Percentiles rank a stretch among this genome's conserved stretches.
Evolutionary conservation across 2,329 filamentous ascomycete genomes (phyloP).

Genomic region (Zalaria obscura): DNA sequence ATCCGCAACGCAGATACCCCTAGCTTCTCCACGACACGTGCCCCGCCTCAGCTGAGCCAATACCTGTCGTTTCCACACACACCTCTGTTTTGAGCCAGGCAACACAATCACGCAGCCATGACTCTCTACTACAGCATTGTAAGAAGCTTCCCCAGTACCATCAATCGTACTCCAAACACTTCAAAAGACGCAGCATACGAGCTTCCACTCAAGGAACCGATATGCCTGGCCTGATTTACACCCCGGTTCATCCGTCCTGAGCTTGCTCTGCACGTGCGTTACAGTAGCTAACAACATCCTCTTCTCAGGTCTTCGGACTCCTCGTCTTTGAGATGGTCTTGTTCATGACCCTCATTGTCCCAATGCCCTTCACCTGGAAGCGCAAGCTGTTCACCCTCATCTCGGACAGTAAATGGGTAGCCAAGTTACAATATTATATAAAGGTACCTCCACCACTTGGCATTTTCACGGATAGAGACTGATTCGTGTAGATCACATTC

Average conservation of each 20-base stretch:
- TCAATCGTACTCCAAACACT: neutral
- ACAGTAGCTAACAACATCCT: slow-evolving; percentile 7
- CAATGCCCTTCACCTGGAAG: slow-evolving; percentile 75
- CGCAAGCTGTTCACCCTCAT: slow-evolving; percentile 92
- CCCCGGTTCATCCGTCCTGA: slow-evolving; percentile 13
- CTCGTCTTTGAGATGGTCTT: slow-evolving; percentile 72
- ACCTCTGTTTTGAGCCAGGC: neutral
- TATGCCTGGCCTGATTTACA: slow-evolving; percentile 23
- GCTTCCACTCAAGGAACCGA: slow-evolving; percentile 3
- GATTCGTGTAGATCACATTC: slow-evolving; percentile 62
- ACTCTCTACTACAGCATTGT: slow-evolving; percentile 57
- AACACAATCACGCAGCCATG: slow-evolving; percentile 35
- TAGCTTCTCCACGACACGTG: neutral
- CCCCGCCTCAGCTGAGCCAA: neutral
- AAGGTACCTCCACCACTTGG: slow-evolving; percentile 41
- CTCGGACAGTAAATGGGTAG: slow-evolving; percentile 71
- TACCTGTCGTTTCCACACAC: neutral
- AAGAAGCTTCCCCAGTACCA: slow-evolving; percentile 19
- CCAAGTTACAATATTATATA: slow-evolving; percentile 91
- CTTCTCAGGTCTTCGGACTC: slow-evolving; percentile 61
- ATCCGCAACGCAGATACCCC: neutral
- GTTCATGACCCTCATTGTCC: slow-evolving; percentile 68
- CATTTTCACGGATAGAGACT: neutral
- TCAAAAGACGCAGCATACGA: neutral
- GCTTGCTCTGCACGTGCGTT: neutral